Base-by-base conservation (phyloP, 1,284 basidiomycete species). In the Earliella scabrosa region DNA sequence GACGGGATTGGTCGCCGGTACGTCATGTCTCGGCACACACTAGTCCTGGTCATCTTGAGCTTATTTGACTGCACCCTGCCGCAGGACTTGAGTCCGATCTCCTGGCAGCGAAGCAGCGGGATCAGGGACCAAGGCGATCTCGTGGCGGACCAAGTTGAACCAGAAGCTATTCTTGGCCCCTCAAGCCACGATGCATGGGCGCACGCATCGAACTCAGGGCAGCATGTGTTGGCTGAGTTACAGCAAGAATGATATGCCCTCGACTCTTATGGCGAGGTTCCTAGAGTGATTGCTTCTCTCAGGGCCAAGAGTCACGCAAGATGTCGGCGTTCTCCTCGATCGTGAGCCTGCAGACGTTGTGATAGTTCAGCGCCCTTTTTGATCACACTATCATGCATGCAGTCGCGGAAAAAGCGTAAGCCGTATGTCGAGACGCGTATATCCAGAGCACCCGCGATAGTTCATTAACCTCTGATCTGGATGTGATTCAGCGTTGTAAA, bases 391-490 rank as follows among this genome's bases (percentile, higher is more conserved):
- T 40, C 50, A 39, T 38, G 21, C 34, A 46, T 35, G 32, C 26
- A 45, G 9, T 53, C 23, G 45, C 52, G 52, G 38, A 29, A 29
- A 40, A 46, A 26, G 11, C 3, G 20, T n/a, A 36, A 9, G n/a
- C 34, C 21, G 35, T 38, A 24, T 20, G 45, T 2, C 45, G 9
- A 43, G 31, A 29, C 21, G 24, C 38, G 27, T 29, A n/a, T 20
- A 10, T 43, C 52, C 41, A 53, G 50, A 40, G 45, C 56, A 51
- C 58, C 59, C 59, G 59, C 59, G 59, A 61, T 53, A 50, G 50
- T 58, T 58, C 46, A 35, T 29, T 26, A 46, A 39, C 7, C 29
- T 31, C 29, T 61, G 39, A 26, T n/a, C 27, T 34, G 39, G 29
- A 41, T 31, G 43, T 41, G 24, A 45, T 31, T 39, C 29, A 44